phyloP scores from a whole-genome alignment of 495 filamentous ascomycete species.

The Pseudevernia furfuracea region DNA sequence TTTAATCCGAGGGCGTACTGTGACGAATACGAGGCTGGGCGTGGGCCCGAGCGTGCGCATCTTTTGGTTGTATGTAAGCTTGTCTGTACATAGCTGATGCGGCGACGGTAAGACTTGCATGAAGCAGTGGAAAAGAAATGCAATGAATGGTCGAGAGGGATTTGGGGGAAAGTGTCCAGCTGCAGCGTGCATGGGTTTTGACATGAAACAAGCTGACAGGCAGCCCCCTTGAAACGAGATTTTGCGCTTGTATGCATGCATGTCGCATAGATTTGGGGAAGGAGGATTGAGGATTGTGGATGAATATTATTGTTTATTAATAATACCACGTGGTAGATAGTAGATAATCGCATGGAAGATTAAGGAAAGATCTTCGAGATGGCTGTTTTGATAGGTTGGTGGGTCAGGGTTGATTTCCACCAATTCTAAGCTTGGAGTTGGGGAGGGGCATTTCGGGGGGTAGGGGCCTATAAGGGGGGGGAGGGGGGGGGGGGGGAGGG shows the following conservation, averaged over 20 bases:
- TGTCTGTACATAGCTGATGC: background rate
- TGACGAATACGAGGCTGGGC: background rate
- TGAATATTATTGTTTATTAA: too few relatives aligned
- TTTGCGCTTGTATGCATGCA: background rate
- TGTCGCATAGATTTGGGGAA: background rate
- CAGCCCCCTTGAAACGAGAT: background rate
- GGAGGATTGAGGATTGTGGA: too few relatives aligned
- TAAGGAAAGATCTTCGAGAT: background rate
- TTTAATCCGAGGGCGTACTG: background rate
- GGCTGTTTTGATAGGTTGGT: background rate
- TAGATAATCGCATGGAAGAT: conserved; percentile 10
- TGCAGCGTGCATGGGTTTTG: too few relatives aligned
- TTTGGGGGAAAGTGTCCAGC: background rate
- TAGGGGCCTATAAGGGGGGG: too few relatives aligned
- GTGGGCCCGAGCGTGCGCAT: background rate
- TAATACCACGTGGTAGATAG: background rate
- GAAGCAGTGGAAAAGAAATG: background rate
- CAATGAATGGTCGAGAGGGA: background rate
- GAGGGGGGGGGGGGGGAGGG: too few relatives aligned
- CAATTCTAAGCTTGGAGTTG: background rate
- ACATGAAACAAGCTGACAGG: background rate
- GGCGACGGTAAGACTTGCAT: background rate
- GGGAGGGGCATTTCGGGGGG: too few relatives aligned
- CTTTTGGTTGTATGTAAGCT: background rate
- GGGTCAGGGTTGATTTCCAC: background rate